phyloP scores from a whole-genome alignment of 352 stramenopile species.

The Pythium brassicae region DNA sequence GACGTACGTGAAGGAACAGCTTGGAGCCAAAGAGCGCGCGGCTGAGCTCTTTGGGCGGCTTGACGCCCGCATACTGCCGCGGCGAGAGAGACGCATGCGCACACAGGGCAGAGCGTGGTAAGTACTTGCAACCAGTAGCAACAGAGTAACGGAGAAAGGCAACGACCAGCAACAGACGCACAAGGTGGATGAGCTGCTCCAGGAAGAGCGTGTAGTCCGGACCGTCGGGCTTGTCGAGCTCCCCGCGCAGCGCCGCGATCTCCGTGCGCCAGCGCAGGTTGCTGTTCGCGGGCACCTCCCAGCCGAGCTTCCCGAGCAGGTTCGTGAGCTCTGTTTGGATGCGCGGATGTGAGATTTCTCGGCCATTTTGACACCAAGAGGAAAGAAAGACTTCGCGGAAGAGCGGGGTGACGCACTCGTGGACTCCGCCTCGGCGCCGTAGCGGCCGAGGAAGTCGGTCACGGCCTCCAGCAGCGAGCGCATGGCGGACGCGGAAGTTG shows the following conservation, averaged over 20 bases:
- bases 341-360: not conserved
- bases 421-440: slow-evolving; percentile 34
- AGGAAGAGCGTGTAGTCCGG: slow-evolving; percentile 61
- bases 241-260: slow-evolving; percentile 39
- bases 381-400: not conserved
- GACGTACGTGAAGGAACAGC: slow-evolving; percentile 56
- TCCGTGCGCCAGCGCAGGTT: slow-evolving; percentile 45
- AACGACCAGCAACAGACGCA: slow-evolving; percentile 14
- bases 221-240: slow-evolving; percentile 26
- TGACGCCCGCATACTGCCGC: slow-evolving; percentile 18
- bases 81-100: not conserved
- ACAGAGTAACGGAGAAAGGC: no score
- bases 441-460: slow-evolving; percentile 48
- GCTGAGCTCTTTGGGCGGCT: slow-evolving; percentile 26
- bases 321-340: slow-evolving; percentile 28
- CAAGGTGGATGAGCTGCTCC: slow-evolving; percentile 57
- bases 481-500: slow-evolving; percentile 16
- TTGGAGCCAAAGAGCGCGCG: slow-evolving; percentile 47
- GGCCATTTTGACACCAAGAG: not conserved
- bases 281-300: slow-evolving; percentile 37
- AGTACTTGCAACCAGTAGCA: no score
- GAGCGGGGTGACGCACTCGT: slow-evolving; percentile 20
- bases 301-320: slow-evolving; percentile 41
- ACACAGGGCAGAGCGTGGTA: not conserved
- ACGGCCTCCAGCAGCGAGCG: slow-evolving; percentile 34